phyloP scores from a whole-genome alignment of 192 early-diverging fungal genomes.

The Backusella tuberculispora region DNA sequence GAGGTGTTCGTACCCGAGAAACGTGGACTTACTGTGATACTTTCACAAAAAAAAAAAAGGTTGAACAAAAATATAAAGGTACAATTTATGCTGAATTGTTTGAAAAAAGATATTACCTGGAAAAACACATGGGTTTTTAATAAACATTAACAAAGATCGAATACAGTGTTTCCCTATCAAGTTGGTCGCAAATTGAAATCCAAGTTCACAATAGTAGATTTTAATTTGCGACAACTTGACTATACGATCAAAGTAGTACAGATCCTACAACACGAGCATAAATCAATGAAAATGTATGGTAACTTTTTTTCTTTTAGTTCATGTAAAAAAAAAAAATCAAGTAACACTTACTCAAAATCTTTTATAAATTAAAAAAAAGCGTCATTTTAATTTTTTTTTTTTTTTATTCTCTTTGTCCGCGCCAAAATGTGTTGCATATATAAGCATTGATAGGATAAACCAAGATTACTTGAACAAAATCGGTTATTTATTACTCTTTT shows the following conservation, averaged over 20 bases:
- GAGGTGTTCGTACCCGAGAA: background rate
- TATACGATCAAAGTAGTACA: background rate
- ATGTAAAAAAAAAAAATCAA: background rate
- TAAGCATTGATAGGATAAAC: constrained; percentile 40
- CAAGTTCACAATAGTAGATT: background rate
- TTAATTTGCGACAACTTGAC: background rate
- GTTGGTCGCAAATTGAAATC: no score
- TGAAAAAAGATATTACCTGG: no score
- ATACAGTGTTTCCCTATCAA: no score
- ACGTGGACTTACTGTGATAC: background rate
- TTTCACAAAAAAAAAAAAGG: background rate
- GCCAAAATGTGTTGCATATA: constrained; percentile 34
- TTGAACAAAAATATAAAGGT: no score
- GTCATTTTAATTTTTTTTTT: background rate
- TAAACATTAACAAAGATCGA: no score
- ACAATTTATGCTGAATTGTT: no score
- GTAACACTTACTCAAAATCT: background rate
- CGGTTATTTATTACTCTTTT: background rate
- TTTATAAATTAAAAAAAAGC: background rate
- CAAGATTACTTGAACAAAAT: constrained; percentile 26
- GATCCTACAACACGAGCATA: background rate
- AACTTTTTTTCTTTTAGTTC: background rate
- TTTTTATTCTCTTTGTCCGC: constrained; percentile 35
- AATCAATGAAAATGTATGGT: background rate
- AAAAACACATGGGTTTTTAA: no score